phyloP scores from a whole-genome alignment of 495 filamentous ascomycete species.

The Aspergillus funiculosus region DNA sequence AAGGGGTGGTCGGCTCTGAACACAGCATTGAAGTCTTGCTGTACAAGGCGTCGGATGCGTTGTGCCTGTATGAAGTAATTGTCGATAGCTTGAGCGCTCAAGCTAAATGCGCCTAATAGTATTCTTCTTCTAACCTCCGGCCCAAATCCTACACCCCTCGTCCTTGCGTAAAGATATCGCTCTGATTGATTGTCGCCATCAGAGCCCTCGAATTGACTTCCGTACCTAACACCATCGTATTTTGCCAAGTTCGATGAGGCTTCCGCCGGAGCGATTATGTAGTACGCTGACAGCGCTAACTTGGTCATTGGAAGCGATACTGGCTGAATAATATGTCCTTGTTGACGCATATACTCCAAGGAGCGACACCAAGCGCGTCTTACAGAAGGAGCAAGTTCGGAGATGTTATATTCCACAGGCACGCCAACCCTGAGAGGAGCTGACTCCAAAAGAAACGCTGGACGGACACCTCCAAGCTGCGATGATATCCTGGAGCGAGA shows the following conservation, averaged over 20 bases:
- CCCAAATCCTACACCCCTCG: slow-evolving; percentile 69
- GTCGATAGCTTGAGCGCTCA: slow-evolving; percentile 85
- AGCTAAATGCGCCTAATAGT: slow-evolving; percentile 79
- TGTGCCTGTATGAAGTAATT: slow-evolving; percentile 98
- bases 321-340: slow-evolving; percentile 63
- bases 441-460: slow-evolving; percentile 24
- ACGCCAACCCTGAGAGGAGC: slow-evolving; percentile 59
- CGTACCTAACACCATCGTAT: slow-evolving; percentile 93
- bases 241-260: slow-evolving; percentile 96
- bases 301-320: slow-evolving; percentile 82
- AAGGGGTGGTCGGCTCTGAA: slow-evolving; percentile 68
- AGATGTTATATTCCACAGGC: slow-evolving; percentile 82
- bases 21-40: slow-evolving; percentile 74
- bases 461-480: slow-evolving; percentile 15
- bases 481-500: slow-evolving; percentile 45
- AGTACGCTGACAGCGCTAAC: slow-evolving; percentile 86
- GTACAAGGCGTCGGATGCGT: slow-evolving; percentile 74
- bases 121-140: slow-evolving; percentile 81
- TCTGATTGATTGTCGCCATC: slow-evolving; percentile 27
- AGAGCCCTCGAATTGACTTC: slow-evolving; percentile 42
- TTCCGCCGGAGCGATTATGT: slow-evolving; percentile 90
- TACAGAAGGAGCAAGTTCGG: slow-evolving; percentile 64
- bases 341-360: slow-evolving; percentile 48
- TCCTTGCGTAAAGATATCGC: slow-evolving; percentile 66
- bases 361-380: slow-evolving; percentile 61